Conservation (phyloP, 768 basidiomycete species). For the Panus rudis region DNA sequence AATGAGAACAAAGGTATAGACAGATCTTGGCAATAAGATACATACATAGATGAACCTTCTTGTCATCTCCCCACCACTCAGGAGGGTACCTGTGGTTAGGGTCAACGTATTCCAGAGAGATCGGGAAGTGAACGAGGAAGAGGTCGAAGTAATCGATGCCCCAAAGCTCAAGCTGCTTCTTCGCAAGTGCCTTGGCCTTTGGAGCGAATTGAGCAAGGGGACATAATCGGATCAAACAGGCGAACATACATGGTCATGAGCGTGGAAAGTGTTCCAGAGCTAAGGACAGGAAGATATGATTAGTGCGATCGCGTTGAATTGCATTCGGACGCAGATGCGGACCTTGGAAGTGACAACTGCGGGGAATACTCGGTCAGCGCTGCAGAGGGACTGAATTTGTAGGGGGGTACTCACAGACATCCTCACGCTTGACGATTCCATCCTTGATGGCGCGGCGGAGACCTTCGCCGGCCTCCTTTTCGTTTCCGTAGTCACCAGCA, state of each 20-base stretch:
- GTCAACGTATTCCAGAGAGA: constrained; percentile 76
- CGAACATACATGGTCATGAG: constrained; percentile 57
- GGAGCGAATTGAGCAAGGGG: background rate
- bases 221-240: constrained; percentile 1
- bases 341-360: constrained; percentile 85
- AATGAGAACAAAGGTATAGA: background rate
- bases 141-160: constrained; percentile 81
- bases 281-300: constrained; percentile 20
- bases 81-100: constrained; percentile 71
- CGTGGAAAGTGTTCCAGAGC: constrained; percentile 90
- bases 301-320: background rate
- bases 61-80: constrained; percentile 74
- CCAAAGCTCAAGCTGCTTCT: constrained; percentile 72
- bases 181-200: constrained; percentile 48
- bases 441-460: constrained; percentile 71
- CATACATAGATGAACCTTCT: constrained; percentile 58
- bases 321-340: background rate
- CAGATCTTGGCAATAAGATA: constrained; percentile 1
- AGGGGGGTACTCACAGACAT: constrained; percentile 54
- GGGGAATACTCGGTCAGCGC: background rate
- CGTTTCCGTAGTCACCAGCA: constrained; percentile 85
- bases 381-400: background rate
- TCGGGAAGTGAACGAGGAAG: constrained; percentile 81
- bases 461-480: constrained; percentile 79
- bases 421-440: constrained; percentile 81